Evolutionary conservation across 345 rosid genomes (phyloP).

Genomic region (Euphorbia tirucalli): DNA sequence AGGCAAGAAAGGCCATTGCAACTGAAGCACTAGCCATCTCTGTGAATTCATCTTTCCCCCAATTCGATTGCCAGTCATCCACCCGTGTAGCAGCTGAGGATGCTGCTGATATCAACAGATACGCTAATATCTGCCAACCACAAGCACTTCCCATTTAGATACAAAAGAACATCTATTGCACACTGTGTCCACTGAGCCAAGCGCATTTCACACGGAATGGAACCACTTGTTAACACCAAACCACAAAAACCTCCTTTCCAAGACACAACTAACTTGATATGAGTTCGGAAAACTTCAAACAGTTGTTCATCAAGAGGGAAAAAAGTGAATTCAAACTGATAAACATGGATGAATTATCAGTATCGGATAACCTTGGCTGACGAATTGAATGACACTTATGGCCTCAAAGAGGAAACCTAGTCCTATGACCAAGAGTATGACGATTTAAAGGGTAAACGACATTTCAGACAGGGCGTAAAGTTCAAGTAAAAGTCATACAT

Average conservation of each 20-base stretch:
- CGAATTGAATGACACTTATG: neutral
- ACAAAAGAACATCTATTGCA: neutral
- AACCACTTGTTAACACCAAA: neutral
- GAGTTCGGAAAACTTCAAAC: no score
- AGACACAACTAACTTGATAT: neutral
- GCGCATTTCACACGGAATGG: neutral
- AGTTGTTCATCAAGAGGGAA: neutral
- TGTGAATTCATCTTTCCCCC: slow-evolving; percentile 99
- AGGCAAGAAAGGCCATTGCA: slow-evolving; percentile 74
- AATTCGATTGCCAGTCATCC: slow-evolving; percentile 89
- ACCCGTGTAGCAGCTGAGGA: slow-evolving; percentile 93
- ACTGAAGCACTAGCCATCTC: slow-evolving; percentile 89
- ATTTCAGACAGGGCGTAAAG: no score
- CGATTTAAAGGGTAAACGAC: neutral
- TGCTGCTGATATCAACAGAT: slow-evolving; percentile 85
- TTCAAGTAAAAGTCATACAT: neutral
- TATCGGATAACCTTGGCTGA: neutral
- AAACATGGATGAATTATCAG: neutral
- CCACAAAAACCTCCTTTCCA: neutral
- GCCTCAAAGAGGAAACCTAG: neutral
- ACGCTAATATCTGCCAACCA: slow-evolving; percentile 66
- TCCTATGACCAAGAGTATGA: neutral
- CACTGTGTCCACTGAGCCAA: neutral
- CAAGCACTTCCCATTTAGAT: neutral
- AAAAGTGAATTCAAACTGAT: neutral